Conservation (phyloP, 1,139 yeast genomes). For the Magnusiomyces suaveolens region DNA sequence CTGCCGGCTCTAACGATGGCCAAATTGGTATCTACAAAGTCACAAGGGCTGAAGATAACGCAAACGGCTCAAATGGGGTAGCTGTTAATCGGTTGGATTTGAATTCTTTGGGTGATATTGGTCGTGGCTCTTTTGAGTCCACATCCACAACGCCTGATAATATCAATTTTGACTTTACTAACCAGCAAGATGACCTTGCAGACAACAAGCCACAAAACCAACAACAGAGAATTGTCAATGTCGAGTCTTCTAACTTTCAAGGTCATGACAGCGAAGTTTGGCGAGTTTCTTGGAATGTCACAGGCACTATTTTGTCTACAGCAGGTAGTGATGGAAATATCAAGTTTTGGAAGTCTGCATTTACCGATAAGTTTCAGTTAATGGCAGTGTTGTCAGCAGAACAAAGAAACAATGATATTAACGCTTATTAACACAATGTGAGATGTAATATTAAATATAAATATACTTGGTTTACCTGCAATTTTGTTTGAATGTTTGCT, state of each 20-base stretch:
- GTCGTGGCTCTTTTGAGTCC: slow-evolving; percentile 1
- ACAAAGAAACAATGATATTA: slow-evolving; percentile 21
- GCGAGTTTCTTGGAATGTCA: slow-evolving; percentile 90
- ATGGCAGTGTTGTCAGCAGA: slow-evolving; percentile 81
- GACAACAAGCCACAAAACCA: background rate
- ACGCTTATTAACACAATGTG: no score
- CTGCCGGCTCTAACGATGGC: slow-evolving; percentile 95
- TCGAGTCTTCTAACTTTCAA: slow-evolving; percentile 45
- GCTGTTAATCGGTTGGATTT: background rate
- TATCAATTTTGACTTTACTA: slow-evolving; percentile 3
- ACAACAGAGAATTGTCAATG: background rate
- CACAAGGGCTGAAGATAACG: slow-evolving; percentile 34
- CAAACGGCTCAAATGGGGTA: background rate
- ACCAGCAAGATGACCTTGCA: background rate
- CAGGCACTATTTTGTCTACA: slow-evolving; percentile 79
- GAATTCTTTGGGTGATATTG: background rate
- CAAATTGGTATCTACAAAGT: slow-evolving; percentile 76
- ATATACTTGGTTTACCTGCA: no score
- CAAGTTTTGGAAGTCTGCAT: slow-evolving; percentile 83
- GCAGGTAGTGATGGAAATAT: slow-evolving; percentile 95
- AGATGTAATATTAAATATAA: no score
- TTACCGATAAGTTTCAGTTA: slow-evolving; percentile 80
- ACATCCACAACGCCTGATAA: background rate
- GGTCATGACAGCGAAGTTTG: slow-evolving; percentile 90
- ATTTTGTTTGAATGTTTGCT: no score